These are phyloP conservation scores for Pythium scleroteichum DNA, from an alignment of 352 stramenopile species.

Conservation along the genomic window DNA sequence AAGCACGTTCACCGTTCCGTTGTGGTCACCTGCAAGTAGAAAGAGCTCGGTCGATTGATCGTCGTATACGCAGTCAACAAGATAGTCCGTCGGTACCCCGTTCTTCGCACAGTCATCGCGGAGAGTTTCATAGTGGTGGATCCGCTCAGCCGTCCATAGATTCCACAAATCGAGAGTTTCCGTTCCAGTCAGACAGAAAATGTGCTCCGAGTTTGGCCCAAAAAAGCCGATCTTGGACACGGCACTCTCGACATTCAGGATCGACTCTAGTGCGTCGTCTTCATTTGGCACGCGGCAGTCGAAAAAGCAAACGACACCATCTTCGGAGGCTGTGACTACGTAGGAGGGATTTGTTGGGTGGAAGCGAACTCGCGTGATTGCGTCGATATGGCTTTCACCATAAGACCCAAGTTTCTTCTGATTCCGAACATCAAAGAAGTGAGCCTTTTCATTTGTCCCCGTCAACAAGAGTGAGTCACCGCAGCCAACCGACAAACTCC, in stretches of 20 bases:
- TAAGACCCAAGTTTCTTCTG: slow-evolving; percentile 74
- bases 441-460: slow-evolving; percentile 72
- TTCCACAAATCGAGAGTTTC: slow-evolving; percentile 92
- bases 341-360: slow-evolving; percentile 74
- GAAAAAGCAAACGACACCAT: slow-evolving; percentile 91
- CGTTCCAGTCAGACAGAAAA: slow-evolving; percentile 85
- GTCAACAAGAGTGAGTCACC: slow-evolving; percentile 75
- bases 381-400: slow-evolving; percentile 87
- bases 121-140: slow-evolving; percentile 79
- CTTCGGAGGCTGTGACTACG: slow-evolving; percentile 89
- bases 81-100: slow-evolving; percentile 74
- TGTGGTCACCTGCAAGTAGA: slow-evolving; percentile 75
- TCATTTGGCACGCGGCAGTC: slow-evolving; percentile 82
- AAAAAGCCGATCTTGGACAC: slow-evolving; percentile 90
- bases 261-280: slow-evolving; percentile 88
- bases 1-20: slow-evolving; percentile 73
- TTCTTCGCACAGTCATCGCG: slow-evolving; percentile 75
- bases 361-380: slow-evolving; percentile 87
- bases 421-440: slow-evolving; percentile 83
- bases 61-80: slow-evolving; percentile 89
- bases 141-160: slow-evolving; percentile 72
- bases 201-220: slow-evolving; percentile 72
- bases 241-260: slow-evolving; percentile 89
- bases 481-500: slow-evolving; percentile 76
- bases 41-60: slow-evolving; percentile 65